Evolutionary conservation across 768 basidiomycete species (phyloP), one percentile per base, ranked within the genome.

Genomic region (Gautieria morchelliformis): DNA sequence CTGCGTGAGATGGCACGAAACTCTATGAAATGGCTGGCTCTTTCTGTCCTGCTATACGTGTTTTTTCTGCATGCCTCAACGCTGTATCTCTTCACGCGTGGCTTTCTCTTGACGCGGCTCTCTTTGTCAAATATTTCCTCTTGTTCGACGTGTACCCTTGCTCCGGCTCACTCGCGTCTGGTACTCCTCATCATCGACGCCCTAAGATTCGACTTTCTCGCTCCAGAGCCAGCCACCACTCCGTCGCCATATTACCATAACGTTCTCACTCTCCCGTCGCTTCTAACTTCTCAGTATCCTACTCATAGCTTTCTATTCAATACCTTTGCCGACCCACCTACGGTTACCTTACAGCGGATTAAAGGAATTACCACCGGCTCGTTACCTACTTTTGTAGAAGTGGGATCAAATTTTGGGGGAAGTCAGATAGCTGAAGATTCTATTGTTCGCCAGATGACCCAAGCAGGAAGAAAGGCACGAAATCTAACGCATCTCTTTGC

Each of bases 301-400:
- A 67, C 73, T 40, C 79, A 84, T 53, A 94, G 93, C 0, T 83
- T 95, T 68, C 74, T 98, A 45, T 93, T 91, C 70, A 88, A 97
- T 65, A 78, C 91, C 2, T 85, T 89, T 70, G 83, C 93, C 4
- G 95, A 99, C 65, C 95, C 96, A 0, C 96, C 96, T 0, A 99
- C 96, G 0, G 83, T 92, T 0, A 98, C 95, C 0, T 78, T 98
- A 40, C 96, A 98, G 68, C 81, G 96, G 2, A 84, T 99, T 63
- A 99, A 99, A 65, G 96, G 85, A 0, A 72, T 99, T 42, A 96
- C 93, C 0, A 97, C 96, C 0, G 96, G 95, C 9, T 93, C 93
- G 0, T 72, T 99, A 9, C 94, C 95, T 0, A 98, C 95, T 0
- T 97, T 99, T 66, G 81, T 97, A 41, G 95, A 98, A 65, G 78